Evolutionary conservation across 257 asterid genomes (phyloP).

Genomic region (Anisodus tanguticus): DNA sequence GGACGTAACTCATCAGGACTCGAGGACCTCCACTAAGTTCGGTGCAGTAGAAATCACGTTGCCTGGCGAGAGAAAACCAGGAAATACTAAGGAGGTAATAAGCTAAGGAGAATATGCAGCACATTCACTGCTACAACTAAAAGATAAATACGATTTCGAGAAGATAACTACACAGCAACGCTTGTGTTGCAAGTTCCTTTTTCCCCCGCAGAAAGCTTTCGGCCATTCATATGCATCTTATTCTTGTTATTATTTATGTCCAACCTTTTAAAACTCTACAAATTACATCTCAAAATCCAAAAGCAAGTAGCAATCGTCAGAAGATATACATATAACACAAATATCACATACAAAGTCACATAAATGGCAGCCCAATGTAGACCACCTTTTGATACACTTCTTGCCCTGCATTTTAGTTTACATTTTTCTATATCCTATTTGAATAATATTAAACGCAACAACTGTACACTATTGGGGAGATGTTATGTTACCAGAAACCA

Average conservation of each 20-base stretch:
- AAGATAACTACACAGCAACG: background rate
- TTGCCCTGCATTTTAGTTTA: constrained; percentile 29
- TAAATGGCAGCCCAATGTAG: constrained; percentile 35
- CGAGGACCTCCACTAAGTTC: background rate
- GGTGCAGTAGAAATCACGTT: background rate
- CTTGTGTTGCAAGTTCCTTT: background rate
- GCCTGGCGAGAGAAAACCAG: background rate
- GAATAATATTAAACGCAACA: constrained; percentile 37
- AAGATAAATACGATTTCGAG: background rate
- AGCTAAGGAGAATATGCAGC: background rate
- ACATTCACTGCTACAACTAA: background rate
- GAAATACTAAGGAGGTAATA: background rate
- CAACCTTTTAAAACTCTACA: constrained; percentile 15
- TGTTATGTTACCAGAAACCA: constrained; percentile 60
- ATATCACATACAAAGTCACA: constrained; percentile 30
- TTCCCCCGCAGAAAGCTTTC: background rate
- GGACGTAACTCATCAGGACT: background rate
- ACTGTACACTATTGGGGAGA: constrained; percentile 51
- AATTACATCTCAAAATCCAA: constrained; percentile 22
- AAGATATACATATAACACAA: constrained; percentile 28
- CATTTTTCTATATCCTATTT: constrained; percentile 34
- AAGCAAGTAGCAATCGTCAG: constrained; percentile 23
- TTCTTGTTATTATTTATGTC: background rate
- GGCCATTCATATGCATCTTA: background rate
- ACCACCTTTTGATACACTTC: constrained; percentile 24